phyloP scores from a whole-genome alignment of 805 yeast genomes.

The Schizosaccharomyces cryophilus region DNA sequence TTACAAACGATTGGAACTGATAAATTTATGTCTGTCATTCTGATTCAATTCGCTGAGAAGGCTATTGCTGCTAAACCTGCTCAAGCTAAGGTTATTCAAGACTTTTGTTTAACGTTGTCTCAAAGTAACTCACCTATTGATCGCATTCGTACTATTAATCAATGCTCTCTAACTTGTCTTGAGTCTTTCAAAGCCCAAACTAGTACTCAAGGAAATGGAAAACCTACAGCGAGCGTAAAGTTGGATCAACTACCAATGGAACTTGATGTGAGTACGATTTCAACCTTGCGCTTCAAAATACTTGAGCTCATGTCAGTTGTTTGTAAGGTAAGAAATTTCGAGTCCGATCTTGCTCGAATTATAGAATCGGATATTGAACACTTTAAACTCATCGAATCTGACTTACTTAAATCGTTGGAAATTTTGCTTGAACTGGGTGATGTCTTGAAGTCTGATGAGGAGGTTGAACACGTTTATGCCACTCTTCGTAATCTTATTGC shows the following conservation, averaged over 20 bases:
- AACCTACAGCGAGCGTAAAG: slow-evolving; percentile 19
- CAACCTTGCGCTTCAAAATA: neutral
- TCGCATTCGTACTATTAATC: slow-evolving; percentile 12
- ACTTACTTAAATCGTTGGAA: neutral
- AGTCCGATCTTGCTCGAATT: neutral
- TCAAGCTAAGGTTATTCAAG: neutral
- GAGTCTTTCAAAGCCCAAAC: neutral
- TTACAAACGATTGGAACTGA: slow-evolving; percentile 49
- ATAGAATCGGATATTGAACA: neutral
- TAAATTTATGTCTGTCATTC: slow-evolving; percentile 40
- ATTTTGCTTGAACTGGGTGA: neutral
- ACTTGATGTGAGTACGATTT: slow-evolving; percentile 1
- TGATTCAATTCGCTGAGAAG: slow-evolving; percentile 40
- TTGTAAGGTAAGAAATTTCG: neutral
- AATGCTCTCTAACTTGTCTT: slow-evolving; percentile 6
- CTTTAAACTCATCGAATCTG: neutral
- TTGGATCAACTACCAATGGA: slow-evolving; percentile 12
- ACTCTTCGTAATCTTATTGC: neutral
- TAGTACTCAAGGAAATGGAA: neutral
- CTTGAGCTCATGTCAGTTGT: neutral
- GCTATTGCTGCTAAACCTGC: neutral
- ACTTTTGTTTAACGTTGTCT: neutral
- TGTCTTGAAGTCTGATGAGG: neutral
- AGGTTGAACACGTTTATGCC: neutral
- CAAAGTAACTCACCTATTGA: neutral